Percentiles rank a stretch among this genome's conserved stretches.
Evolutionary conservation across 1,284 basidiomycete species (phyloP).

Genomic region (Rhodotorula sp.): DNA sequence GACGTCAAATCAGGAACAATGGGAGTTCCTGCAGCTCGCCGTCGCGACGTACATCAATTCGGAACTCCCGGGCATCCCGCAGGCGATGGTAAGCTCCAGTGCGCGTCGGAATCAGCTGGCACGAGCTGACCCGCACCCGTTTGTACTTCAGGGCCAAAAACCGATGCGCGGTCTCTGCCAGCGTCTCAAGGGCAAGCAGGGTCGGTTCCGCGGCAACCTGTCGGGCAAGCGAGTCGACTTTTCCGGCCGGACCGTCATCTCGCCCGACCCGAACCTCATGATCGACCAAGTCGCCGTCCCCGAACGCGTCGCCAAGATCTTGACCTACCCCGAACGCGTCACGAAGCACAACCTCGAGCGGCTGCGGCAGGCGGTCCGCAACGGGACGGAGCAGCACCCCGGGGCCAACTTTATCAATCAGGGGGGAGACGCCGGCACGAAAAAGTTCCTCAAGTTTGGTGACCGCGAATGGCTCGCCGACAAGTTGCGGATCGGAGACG

Average conservation of each 20-base stretch:
- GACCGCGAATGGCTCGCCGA: slow-evolving; percentile 71
- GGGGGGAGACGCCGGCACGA: slow-evolving; percentile 62
- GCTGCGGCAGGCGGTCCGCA: slow-evolving; percentile 76
- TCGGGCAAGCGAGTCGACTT: slow-evolving; percentile 99
- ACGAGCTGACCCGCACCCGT: too few species aligned
- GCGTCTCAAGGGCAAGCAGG: slow-evolving; percentile 97
- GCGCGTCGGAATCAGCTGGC: slow-evolving; percentile 3
- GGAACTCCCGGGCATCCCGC: slow-evolving; percentile 87
- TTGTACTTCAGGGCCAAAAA: slow-evolving; percentile 66
- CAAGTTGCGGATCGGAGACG: slow-evolving; percentile 75
- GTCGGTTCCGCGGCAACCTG: slow-evolving; percentile 96
- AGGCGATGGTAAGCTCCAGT: slow-evolving; percentile 56
- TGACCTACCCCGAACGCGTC: slow-evolving; percentile 96
- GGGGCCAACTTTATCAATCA: slow-evolving; percentile 90
- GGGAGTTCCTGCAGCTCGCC: slow-evolving; percentile 93
- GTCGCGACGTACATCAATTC: slow-evolving; percentile 99
- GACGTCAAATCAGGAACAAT: slow-evolving; percentile 71
- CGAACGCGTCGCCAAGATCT: slow-evolving; percentile 88
- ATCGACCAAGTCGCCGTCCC: slow-evolving; percentile 99
- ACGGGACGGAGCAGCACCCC: slow-evolving; percentile 89
- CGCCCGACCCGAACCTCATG: slow-evolving; percentile 94
- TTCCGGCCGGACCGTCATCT: slow-evolving; percentile 97
- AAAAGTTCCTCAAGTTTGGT: slow-evolving; percentile 80
- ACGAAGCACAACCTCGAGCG: slow-evolving; percentile 85
- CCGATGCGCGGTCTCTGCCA: slow-evolving; percentile 97